phyloP scores from a whole-genome alignment of 2,329 filamentous ascomycete genomes.

The Verticillium longisporum region DNA sequence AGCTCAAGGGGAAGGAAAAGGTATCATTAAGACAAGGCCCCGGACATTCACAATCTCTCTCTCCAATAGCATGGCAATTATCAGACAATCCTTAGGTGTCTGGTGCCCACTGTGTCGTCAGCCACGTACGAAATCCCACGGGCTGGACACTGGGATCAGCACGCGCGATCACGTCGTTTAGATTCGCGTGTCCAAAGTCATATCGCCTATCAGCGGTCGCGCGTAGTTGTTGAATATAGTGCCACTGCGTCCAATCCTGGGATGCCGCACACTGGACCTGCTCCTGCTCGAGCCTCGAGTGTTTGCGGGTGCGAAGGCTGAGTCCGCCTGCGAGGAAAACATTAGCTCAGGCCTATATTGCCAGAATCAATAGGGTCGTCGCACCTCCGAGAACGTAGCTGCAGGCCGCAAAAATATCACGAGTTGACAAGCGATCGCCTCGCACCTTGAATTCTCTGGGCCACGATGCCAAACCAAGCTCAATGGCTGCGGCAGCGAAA shows the following conservation, averaged over 20 bases:
- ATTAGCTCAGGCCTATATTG: neutral
- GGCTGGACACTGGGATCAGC: slow-evolving; percentile 37
- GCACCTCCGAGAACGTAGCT: slow-evolving; percentile 42
- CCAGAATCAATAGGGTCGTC: slow-evolving; percentile 7
- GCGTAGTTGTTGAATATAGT: slow-evolving; percentile 54
- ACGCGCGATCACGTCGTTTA: slow-evolving; percentile 44
- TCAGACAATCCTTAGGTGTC: slow-evolving; percentile 5
- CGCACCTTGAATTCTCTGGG: slow-evolving; percentile 62
- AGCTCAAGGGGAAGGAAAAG: neutral
- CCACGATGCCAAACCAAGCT: slow-evolving; percentile 55
- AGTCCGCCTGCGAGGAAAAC: slow-evolving; percentile 27
- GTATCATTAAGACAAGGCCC: neutral
- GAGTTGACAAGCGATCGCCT: slow-evolving; percentile 57
- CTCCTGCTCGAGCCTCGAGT: slow-evolving; percentile 24
- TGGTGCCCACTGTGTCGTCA: slow-evolving; percentile 37
- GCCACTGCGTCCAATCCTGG: slow-evolving; percentile 40
- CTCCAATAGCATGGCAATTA: neutral
- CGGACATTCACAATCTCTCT: neutral
- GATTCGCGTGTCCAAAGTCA: slow-evolving; percentile 52
- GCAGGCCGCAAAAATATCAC: slow-evolving; percentile 48
- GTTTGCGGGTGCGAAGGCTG: slow-evolving; percentile 27
- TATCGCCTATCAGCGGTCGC: slow-evolving; percentile 64
- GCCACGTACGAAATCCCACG: slow-evolving; percentile 46
- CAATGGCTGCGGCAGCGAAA: slow-evolving; percentile 65
- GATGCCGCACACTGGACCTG: slow-evolving; percentile 24